These are phyloP conservation scores for Dalbergia oliveri DNA, from an alignment of 306 rosid species.

Conservation along the genomic window DNA sequence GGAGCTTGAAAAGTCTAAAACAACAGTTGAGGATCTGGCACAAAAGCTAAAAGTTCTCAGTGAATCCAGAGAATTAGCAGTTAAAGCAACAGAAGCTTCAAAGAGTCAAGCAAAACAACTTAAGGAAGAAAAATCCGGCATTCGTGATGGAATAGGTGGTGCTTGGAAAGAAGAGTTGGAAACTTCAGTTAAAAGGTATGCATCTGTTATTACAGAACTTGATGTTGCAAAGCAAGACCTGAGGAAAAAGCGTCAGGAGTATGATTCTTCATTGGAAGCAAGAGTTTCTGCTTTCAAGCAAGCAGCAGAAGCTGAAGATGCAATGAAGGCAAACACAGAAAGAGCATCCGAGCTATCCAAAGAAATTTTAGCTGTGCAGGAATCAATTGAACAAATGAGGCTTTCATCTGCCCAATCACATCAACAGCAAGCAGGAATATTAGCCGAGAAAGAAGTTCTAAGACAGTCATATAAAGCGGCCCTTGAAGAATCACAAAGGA, in stretches of 20 bases:
- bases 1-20: constrained; percentile 70
- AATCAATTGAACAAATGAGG: constrained; percentile 67
- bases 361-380: constrained; percentile 64
- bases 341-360: constrained; percentile 66
- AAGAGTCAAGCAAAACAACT: constrained; percentile 61
- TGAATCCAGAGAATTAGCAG: constrained; percentile 64
- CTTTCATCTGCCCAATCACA: constrained; percentile 59
- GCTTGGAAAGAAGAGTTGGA: constrained; percentile 70
- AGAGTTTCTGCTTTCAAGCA: constrained; percentile 66
- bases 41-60: constrained; percentile 56
- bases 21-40: constrained; percentile 57
- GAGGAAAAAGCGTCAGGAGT: constrained; percentile 63
- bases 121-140: constrained; percentile 51
- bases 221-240: constrained; percentile 76
- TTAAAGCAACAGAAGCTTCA: constrained; percentile 60
- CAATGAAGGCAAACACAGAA: constrained; percentile 56
- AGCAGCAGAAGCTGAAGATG: constrained; percentile 70
- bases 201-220: constrained; percentile 58
- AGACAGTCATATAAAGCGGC: constrained; percentile 61
- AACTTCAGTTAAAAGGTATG: constrained; percentile 56
- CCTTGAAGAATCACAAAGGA: constrained; percentile 62
- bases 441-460: constrained; percentile 60
- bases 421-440: constrained; percentile 58
- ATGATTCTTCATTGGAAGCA: constrained; percentile 63
- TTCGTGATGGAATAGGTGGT: constrained; percentile 48